These are phyloP conservation scores for Eucalyptus curtisii DNA, from an alignment of 345 rosid species.

Conservation along the genomic window DNA sequence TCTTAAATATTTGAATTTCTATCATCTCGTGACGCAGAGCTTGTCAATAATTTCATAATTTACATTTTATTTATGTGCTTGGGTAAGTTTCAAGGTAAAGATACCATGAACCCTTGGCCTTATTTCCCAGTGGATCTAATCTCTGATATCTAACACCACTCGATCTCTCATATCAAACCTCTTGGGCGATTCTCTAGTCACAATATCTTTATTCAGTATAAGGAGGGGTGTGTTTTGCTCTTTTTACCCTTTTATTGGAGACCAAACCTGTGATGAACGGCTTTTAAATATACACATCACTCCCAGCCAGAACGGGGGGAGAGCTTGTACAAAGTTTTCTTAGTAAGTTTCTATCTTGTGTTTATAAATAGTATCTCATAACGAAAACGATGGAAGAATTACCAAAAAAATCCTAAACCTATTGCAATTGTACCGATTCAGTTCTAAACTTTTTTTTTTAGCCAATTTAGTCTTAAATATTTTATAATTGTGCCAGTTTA, in stretches of 20 bases:
- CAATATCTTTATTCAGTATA: not conserved
- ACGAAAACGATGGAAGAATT: not conserved
- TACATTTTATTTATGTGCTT: not conserved
- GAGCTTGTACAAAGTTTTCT: not conserved
- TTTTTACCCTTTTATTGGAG: not conserved
- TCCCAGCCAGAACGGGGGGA: not conserved
- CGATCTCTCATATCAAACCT: not conserved
- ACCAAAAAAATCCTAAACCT: too few relatives aligned
- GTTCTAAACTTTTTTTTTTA: too few relatives aligned
- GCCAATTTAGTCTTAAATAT: too few relatives aligned
- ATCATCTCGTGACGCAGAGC: not conserved
- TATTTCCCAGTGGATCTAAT: too few relatives aligned
- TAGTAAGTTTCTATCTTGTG: not conserved
- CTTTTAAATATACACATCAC: not conserved
- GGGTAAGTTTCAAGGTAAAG: not conserved
- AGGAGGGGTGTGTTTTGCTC: not conserved
- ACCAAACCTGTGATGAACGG: not conserved
- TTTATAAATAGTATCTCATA: not conserved
- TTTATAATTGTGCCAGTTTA: too few relatives aligned
- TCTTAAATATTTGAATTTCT: not conserved
- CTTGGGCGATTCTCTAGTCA: not conserved
- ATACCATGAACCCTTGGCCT: not conserved
- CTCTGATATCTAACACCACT: not conserved
- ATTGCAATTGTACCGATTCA: too few relatives aligned
- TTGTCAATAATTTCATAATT: too few relatives aligned